phyloP scores from a whole-genome alignment of 257 asterid genomes.

The Gentiana straminea region DNA sequence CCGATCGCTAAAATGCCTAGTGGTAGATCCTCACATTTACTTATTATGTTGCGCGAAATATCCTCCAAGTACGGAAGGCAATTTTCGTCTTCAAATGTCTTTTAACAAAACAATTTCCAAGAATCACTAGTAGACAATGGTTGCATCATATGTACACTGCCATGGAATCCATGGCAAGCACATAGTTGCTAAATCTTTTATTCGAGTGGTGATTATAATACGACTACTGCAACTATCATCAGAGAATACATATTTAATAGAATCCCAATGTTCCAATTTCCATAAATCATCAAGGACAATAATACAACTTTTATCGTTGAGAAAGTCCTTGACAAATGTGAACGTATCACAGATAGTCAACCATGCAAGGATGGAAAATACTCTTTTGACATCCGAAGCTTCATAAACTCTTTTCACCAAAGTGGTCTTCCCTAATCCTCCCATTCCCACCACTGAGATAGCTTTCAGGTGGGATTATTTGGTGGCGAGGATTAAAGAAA shows the following conservation, averaged over 20 bases:
- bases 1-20: background rate
- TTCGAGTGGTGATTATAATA: conserved; percentile 20
- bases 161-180: conserved; percentile 4
- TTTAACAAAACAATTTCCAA: conserved; percentile 4
- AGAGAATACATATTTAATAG: conserved; percentile 18
- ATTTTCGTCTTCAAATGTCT: conserved; percentile 9
- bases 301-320: conserved; percentile 13
- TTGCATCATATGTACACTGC: conserved; percentile 8
- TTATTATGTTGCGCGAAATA: conserved; percentile 3
- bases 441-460: conserved; percentile 29
- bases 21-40: conserved; percentile 12
- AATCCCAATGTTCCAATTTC: conserved; percentile 21
- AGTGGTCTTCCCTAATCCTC: conserved; percentile 32
- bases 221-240: conserved; percentile 15
- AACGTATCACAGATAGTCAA: conserved; percentile 22
- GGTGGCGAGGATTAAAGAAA: conserved; percentile 7
- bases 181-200: background rate
- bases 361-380: conserved; percentile 23
- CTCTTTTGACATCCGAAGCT: conserved; percentile 15
- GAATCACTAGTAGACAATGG: conserved; percentile 6
- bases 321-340: conserved; percentile 8
- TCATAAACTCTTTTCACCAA: conserved; percentile 24
- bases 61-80: conserved; percentile 14
- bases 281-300: conserved; percentile 28
- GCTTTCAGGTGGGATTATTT: conserved; percentile 15